These are phyloP conservation scores for Oxytropis ochrocephala DNA, from an alignment of 306 rosid species.

Conservation along the genomic window DNA sequence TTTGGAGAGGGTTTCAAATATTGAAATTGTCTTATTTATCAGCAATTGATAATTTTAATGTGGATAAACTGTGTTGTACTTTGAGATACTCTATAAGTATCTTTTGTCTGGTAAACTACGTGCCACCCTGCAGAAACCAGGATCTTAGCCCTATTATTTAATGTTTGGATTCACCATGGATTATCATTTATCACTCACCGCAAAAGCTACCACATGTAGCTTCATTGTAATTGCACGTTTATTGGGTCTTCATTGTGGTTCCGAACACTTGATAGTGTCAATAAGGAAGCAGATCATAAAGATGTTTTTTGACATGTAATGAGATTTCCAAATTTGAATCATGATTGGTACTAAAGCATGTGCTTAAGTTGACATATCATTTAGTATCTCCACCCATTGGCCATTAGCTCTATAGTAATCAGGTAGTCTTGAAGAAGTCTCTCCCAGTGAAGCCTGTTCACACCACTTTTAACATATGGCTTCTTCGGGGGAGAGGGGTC, in stretches of 20 bases:
- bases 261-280: neutral
- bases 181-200: too few relatives aligned
- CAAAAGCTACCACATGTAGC: too few relatives aligned
- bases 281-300: neutral
- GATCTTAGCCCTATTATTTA: neutral
- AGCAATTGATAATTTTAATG: neutral
- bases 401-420: neutral
- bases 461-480: neutral
- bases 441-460: neutral
- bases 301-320: neutral
- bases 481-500: neutral
- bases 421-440: neutral
- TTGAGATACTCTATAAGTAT: constrained; percentile 9
- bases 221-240: too few relatives aligned
- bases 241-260: too few relatives aligned
- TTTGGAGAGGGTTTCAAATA: neutral
- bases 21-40: neutral
- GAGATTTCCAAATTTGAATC: neutral
- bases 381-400: neutral
- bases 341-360: neutral
- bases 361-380: neutral
- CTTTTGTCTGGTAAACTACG: neutral
- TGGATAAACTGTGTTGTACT: neutral
- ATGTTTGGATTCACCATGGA: too few relatives aligned
- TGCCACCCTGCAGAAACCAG: neutral